These are phyloP conservation scores for Fragilaria crotonensis DNA, from an alignment of 108 stramenopile species.

Conservation along the genomic window DNA sequence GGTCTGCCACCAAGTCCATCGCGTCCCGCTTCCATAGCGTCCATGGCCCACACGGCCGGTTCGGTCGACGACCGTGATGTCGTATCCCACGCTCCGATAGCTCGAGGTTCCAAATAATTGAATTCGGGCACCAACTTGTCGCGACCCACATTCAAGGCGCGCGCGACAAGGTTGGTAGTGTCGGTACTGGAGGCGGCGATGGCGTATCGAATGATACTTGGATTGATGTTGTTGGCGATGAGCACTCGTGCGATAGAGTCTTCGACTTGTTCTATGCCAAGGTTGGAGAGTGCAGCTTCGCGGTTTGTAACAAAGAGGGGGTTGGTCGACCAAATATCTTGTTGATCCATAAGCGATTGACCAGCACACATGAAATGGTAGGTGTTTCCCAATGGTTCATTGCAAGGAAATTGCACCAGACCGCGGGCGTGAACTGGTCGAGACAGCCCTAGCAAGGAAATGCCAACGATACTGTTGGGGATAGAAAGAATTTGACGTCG, in stretches of 20 bases:
- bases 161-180: conserved; percentile 52
- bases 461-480: too few relatives aligned
- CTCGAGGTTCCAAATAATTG: conserved; percentile 77
- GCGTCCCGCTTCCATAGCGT: conserved; percentile 49
- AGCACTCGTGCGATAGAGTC: conserved; percentile 18
- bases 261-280: conserved; percentile 44
- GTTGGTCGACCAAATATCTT: conserved; percentile 70
- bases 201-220: conserved; percentile 54
- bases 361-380: conserved; percentile 71
- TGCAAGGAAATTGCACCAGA: conserved; percentile 48
- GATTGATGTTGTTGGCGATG: conserved; percentile 19
- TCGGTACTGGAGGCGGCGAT: conserved; percentile 61
- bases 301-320: conserved; percentile 73
- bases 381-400: conserved; percentile 32
- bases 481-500: too few relatives aligned
- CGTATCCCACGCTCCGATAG: conserved; percentile 69
- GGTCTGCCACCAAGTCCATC: conserved; percentile 48
- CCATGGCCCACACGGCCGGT: conserved; percentile 68
- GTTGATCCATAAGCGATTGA: conserved; percentile 48
- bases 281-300: conserved; percentile 51
- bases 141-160: conserved; percentile 52
- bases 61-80: conserved; percentile 25
- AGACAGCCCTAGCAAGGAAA: too few relatives aligned
- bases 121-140: conserved; percentile 76
- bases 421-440: too few relatives aligned